Evolutionary conservation across 805 yeast species (phyloP).

Genomic region (Yamadazyma akitaensis): DNA sequence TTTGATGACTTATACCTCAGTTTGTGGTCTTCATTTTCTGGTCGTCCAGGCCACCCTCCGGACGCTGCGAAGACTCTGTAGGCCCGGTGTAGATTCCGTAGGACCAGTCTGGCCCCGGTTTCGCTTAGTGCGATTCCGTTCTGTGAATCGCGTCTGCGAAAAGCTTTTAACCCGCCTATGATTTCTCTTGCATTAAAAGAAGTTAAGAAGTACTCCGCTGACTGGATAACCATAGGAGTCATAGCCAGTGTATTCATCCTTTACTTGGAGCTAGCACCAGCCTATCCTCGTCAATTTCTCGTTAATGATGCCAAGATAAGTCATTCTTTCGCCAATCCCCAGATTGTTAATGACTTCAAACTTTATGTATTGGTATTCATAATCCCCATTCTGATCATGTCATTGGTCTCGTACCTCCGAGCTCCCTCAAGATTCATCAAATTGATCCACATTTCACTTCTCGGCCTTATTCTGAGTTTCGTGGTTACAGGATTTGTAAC

Average conservation of each 20-base stretch:
- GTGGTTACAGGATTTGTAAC: conserved; percentile 30
- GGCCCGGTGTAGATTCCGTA: no score
- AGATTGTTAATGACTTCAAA: conserved; percentile 29
- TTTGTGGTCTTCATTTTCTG: no score
- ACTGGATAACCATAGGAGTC: conserved; percentile 23
- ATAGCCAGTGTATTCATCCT: conserved; percentile 18
- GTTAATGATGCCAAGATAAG: conserved; percentile 26
- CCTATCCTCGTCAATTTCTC: conserved; percentile 28
- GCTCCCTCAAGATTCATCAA: conserved; percentile 4
- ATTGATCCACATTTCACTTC: conserved; percentile 25
- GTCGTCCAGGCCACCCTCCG: no score
- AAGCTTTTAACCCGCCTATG: not conserved
- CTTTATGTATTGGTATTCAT: conserved; percentile 27
- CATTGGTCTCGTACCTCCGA: conserved; percentile 9
- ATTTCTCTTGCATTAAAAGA: conserved; percentile 5
- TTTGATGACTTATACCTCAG: no score
- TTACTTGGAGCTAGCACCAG: conserved; percentile 22
- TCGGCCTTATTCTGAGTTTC: conserved; percentile 30
- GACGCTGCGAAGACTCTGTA: no score
- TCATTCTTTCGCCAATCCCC: conserved; percentile 28
- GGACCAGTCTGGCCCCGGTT: no score
- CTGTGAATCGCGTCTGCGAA: no score
- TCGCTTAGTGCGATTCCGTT: no score
- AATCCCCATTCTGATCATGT: conserved; percentile 23
- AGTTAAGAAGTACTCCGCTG: conserved; percentile 17